A percentile compares a stretch with the other conserved stretches of the same genome.
Conservation (phyloP, 1,284 basidiomycete genomes). For the Rhodotorula sp. region DNA sequence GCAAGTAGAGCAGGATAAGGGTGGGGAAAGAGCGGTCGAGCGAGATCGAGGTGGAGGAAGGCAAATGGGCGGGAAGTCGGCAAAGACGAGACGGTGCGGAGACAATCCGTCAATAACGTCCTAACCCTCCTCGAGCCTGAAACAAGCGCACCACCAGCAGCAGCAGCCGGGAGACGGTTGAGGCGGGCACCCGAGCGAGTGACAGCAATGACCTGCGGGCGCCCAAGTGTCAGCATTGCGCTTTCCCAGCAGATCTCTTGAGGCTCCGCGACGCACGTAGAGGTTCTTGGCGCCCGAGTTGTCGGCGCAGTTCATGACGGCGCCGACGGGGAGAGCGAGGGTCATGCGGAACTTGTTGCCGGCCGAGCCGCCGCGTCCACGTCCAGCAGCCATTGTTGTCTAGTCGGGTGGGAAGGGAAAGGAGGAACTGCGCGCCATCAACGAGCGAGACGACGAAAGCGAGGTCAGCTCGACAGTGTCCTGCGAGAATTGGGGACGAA, state of each 20-base stretch:
- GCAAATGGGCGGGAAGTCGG: not conserved
- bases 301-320: slow-evolving; percentile 99
- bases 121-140: not conserved
- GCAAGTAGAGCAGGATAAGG: not conserved
- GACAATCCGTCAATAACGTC: not conserved
- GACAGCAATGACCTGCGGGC: slow-evolving; percentile 69
- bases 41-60: not conserved
- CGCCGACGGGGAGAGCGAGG: slow-evolving; percentile 87
- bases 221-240: not conserved
- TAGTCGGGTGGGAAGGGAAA: slow-evolving; percentile 19
- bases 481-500: not conserved
- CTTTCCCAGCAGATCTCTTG: not conserved
- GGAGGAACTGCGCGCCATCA: not conserved
- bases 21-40: not conserved
- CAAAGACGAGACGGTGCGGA: too few relatives aligned
- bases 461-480: slow-evolving; percentile 4
- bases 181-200: slow-evolving; percentile 92
- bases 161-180: slow-evolving; percentile 95
- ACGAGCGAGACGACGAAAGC: not conserved
- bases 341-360: slow-evolving; percentile 98
- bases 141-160: slow-evolving; percentile 64
- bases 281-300: slow-evolving; percentile 99
- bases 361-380: slow-evolving; percentile 52
- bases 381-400: slow-evolving; percentile 40
- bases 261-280: slow-evolving; percentile 52